A percentile compares a stretch with the other conserved stretches of the same genome.
Evolutionary conservation across 257 asterid genomes (phyloP).

Genomic region (Capsicum rhomboideum): DNA sequence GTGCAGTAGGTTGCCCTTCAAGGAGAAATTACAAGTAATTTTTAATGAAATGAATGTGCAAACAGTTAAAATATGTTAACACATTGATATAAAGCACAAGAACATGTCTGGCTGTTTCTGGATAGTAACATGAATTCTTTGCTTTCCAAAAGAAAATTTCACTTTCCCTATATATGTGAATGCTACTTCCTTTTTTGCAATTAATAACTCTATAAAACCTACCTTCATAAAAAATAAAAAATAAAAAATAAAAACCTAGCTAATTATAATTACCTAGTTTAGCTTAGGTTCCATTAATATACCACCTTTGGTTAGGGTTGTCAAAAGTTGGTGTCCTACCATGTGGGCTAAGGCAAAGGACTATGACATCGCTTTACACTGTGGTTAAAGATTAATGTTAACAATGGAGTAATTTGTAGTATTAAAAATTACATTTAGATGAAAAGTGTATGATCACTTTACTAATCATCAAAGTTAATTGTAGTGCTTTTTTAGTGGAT

Average conservation of each 20-base stretch:
- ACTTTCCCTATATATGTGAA: neutral
- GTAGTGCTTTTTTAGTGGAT: neutral
- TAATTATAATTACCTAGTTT: conserved; percentile 8
- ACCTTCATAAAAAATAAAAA: neutral
- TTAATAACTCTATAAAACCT: neutral
- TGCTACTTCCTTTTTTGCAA: neutral
- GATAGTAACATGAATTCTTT: conserved; percentile 4
- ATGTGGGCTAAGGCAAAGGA: conserved; percentile 23
- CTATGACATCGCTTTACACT: neutral
- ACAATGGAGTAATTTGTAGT: neutral
- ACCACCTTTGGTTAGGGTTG: conserved; percentile 4
- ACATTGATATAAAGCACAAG: conserved; percentile 3
- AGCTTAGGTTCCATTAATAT: conserved; percentile 6
- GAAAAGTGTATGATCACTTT: neutral
- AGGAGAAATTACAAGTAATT: neutral
- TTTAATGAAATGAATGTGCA: neutral
- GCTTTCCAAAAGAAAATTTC: neutral
- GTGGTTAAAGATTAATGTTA: neutral
- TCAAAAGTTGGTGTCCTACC: conserved; percentile 20
- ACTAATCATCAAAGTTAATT: neutral
- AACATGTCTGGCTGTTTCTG: conserved; percentile 12
- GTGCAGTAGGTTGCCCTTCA: neutral
- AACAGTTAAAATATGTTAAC: neutral
- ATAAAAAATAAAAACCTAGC: neutral
- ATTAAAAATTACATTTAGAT: neutral